These are phyloP conservation scores for Amanita fuliginea DNA, from an alignment of 768 basidiomycete genomes.

Conservation along the genomic window DNA sequence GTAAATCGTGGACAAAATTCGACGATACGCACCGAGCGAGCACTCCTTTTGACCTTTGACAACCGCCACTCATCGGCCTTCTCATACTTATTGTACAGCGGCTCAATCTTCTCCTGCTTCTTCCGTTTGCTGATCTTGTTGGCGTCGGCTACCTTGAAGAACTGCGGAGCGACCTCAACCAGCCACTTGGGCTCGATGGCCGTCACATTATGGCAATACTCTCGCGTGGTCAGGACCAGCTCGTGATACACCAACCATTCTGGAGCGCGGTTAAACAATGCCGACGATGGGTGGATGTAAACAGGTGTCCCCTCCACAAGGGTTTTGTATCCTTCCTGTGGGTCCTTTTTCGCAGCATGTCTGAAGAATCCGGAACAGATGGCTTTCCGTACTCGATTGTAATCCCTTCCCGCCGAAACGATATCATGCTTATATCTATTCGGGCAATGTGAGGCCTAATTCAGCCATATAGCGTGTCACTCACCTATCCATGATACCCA, in stretches of 20 bases:
- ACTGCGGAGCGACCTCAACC: conserved; percentile 94
- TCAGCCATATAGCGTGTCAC: conserved; percentile 12
- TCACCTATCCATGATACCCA: conserved; percentile 98
- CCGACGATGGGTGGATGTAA: conserved; percentile 95
- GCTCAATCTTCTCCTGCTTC: conserved; percentile 94
- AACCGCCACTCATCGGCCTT: conserved; percentile 92
- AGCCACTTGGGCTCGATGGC: conserved; percentile 98
- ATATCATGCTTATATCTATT: conserved; percentile 94
- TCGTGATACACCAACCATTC: conserved; percentile 98
- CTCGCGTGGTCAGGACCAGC: conserved; percentile 90
- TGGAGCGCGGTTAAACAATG: conserved; percentile 92
- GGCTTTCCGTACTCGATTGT: conserved; percentile 85
- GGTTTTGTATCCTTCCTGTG: conserved; percentile 97
- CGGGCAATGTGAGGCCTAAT: conserved; percentile 4
- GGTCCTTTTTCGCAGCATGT: conserved; percentile 97
- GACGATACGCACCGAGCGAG: conserved; percentile 51
- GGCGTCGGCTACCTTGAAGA: conserved; percentile 96
- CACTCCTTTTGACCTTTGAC: conserved; percentile 86
- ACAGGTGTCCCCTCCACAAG: conserved; percentile 97
- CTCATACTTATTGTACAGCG: conserved; percentile 91
- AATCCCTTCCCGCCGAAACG: conserved; percentile 84
- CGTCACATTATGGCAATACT: conserved; percentile 89
- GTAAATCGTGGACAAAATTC: background rate
- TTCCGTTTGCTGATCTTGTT: conserved; percentile 98
- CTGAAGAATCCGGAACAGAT: conserved; percentile 98